Conservation (phyloP, 495 filamentous ascomycete genomes). For the Hypoxylon lienhwacheense region DNA sequence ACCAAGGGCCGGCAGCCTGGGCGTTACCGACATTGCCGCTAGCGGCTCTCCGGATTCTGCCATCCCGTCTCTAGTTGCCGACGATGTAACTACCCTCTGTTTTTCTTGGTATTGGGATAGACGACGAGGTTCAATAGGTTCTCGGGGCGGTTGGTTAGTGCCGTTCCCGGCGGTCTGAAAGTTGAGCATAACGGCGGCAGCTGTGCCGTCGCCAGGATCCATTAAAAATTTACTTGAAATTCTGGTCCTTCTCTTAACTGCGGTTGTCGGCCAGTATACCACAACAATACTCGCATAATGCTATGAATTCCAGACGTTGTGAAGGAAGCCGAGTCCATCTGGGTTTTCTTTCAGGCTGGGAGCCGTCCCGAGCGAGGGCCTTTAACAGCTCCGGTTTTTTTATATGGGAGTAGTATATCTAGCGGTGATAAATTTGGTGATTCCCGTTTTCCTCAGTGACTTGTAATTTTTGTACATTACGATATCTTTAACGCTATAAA, state of each 20-base stretch:
- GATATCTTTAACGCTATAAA: neutral
- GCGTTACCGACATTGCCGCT: neutral
- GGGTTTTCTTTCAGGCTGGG: conserved; percentile 2
- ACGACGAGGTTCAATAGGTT: conserved; percentile 13
- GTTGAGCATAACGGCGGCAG: conserved; percentile 10
- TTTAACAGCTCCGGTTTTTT: conserved; percentile 14
- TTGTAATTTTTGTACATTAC: neutral
- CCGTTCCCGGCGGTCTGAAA: conserved; percentile 20
- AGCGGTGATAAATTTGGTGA: conserved; percentile 23
- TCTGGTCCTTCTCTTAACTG: conserved; percentile 15
- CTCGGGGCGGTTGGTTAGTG: conserved; percentile 26
- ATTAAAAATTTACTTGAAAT: conserved; percentile 3
- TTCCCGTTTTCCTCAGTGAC: conserved; percentile 7
- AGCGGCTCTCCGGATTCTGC: neutral
- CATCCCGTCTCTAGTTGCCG: neutral
- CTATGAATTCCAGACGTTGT: conserved; percentile 2
- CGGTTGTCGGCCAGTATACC: conserved; percentile 26
- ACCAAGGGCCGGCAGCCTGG: neutral
- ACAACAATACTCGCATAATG: neutral
- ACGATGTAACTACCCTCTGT: neutral
- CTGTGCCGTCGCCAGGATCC: conserved; percentile 23
- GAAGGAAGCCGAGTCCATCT: conserved; percentile 10
- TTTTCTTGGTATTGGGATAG: conserved; percentile 1
- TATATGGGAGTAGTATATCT: conserved; percentile 7
- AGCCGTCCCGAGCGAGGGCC: neutral